Evolutionary conservation across 768 basidiomycete species (phyloP).

Genomic region (Rhodotorula kratochvilovae): DNA sequence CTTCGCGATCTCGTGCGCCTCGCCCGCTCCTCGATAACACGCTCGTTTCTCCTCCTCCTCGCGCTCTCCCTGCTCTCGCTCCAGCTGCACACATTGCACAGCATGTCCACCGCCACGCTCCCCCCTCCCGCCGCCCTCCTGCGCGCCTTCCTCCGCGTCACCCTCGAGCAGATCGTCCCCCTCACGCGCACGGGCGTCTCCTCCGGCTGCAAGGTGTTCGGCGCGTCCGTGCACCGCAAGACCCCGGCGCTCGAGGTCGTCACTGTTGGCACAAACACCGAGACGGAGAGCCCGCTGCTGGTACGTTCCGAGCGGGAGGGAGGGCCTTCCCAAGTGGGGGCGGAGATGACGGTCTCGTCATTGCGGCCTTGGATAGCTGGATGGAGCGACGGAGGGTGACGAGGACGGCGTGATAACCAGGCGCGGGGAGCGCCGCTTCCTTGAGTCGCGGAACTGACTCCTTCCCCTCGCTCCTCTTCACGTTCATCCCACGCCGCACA

Average conservation of each 20-base stretch:
- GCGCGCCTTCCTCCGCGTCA: conserved; percentile 35
- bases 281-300: conserved; percentile 38
- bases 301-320: conserved; percentile 13
- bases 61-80: no score
- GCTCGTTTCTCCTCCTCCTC: background rate
- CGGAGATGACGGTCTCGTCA: background rate
- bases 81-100: background rate
- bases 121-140: background rate
- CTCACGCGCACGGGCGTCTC: conserved; percentile 35
- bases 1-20: no score
- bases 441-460: no score
- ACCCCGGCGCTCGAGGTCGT: conserved; percentile 29
- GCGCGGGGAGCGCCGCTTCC: no score
- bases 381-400: no score
- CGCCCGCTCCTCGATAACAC: no score
- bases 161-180: conserved; percentile 40
- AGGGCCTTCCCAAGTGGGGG: background rate
- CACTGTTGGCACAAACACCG: conserved; percentile 41
- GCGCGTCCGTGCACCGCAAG: conserved; percentile 42
- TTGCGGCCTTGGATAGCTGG: no score
- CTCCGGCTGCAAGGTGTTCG: conserved; percentile 43
- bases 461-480: background rate
- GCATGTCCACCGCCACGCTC: background rate
- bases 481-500: background rate
- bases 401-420: no score